These are phyloP conservation scores for Fistulinella cinereoalba DNA, from an alignment of 1,284 basidiomycete species.

Conservation along the genomic window DNA sequence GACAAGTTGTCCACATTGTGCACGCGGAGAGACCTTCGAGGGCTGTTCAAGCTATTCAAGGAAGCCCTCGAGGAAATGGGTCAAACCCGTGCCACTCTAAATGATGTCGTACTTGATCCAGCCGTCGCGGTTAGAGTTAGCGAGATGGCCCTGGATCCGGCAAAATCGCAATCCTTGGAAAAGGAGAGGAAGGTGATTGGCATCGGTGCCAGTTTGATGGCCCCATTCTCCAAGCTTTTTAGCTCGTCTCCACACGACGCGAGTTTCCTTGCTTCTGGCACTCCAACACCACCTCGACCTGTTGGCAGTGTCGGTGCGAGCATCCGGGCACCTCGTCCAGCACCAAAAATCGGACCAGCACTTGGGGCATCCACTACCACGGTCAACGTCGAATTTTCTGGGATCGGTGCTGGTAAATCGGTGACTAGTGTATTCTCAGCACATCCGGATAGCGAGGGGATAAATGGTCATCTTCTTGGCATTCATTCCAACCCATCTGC, in stretches of 20 bases:
- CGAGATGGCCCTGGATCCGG: conserved; percentile 66
- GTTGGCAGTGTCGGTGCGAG: conserved; percentile 21
- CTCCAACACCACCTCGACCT: conserved; percentile 26
- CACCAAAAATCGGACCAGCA: conserved; percentile 76
- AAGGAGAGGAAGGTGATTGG: conserved; percentile 31
- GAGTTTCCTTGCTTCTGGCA: conserved; percentile 3
- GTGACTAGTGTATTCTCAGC: conserved; percentile 56
- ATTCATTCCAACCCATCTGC: conserved; percentile 17
- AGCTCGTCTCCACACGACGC: conserved; percentile 30
- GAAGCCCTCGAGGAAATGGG: conserved; percentile 86
- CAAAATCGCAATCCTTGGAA: conserved; percentile 47
- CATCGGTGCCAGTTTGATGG: conserved; percentile 64
- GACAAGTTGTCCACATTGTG: conserved; percentile 64
- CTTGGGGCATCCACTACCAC: conserved; percentile 83
- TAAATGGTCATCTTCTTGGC: conserved; percentile 18
- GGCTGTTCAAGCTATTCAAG: conserved; percentile 81
- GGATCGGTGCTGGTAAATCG: conserved; percentile 68
- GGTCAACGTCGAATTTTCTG: conserved; percentile 91
- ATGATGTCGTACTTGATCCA: conserved; percentile 90
- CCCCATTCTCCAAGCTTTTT: conserved; percentile 77
- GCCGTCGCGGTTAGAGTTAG: conserved; percentile 68
- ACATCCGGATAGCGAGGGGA: conserved; percentile 27
- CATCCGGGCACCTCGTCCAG: conserved; percentile 38
- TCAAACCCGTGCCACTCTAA: conserved; percentile 78
- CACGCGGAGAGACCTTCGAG: conserved; percentile 79